Evolutionary conservation across 345 rosid species (phyloP), one percentile per base, ranked within the genome.

Genomic region (Citrus medica): DNA sequence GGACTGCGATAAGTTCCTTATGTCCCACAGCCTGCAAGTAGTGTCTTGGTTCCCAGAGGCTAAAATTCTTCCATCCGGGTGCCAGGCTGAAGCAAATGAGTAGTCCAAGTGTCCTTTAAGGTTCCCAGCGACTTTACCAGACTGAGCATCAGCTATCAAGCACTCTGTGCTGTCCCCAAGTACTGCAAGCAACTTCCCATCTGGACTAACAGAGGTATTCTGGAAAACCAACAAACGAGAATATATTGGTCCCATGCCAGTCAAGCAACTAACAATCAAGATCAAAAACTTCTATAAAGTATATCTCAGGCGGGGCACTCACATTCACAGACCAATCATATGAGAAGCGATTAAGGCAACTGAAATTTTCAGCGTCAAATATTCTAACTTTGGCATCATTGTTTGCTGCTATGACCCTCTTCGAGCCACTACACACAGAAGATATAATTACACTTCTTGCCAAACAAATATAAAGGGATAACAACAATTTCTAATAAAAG

Each of bases 1-100:
- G 33, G 98, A 92, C 77, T 84, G 71, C 21, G 97, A 89, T 1
- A 88, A 63, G 79, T 96, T 94, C 83, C 99, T 86, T 55, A 88
- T 80, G 84, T 96, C 99, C 99, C 99, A 96, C 67, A 96, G 84
- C 73, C 98, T 87, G 81, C 98, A 96, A 0, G 97, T 94, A 14
- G 97, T 96, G 92, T 96, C 99, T 80, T 96, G 97, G 81, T 92
- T 96, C 16, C 99, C 97, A 1, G 98, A 92, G 46, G 98, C 98
- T 84, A 96, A 68, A 79, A 94, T 85, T 28, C 75, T 88, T 4
- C 99, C 98, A 42, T 91, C 89, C 0, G 98, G 98, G 62, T 96
- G 97, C 99, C 99, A 96, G 28, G 95, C 99, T 1, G 98, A 94
- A 69, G 97, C 82, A 56, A 96, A 96, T n/a, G 99, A 94, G 80